A percentile compares a stretch with the other conserved stretches of the same genome.
Conservation (phyloP, 2,329 filamentous ascomycete species). For the Colletotrichum cereale region DNA sequence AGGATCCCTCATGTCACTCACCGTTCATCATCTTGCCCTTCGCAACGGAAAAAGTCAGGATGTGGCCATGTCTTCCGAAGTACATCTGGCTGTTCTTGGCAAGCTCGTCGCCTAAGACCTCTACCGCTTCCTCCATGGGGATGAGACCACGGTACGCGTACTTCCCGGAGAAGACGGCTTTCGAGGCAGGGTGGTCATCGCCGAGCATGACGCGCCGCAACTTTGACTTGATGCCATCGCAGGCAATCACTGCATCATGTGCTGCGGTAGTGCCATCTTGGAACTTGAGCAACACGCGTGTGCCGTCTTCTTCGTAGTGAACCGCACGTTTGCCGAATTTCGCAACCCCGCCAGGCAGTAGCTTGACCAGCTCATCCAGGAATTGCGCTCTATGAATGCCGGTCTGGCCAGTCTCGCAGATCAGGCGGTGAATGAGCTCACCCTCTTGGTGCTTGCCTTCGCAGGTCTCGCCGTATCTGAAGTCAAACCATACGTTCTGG, state of each 20-base stretch:
- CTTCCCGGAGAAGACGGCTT: constrained; percentile 62
- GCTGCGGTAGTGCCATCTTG: constrained; percentile 54
- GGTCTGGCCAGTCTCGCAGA: constrained; percentile 25
- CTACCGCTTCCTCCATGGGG: constrained; percentile 64
- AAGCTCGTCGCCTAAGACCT: constrained; percentile 57
- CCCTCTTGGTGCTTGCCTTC: constrained; percentile 27
- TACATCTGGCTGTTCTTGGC: constrained; percentile 61
- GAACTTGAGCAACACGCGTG: constrained; percentile 50
- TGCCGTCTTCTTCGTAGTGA: constrained; percentile 32
- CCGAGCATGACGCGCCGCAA: constrained; percentile 64
- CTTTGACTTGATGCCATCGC: constrained; percentile 69
- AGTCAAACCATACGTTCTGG: constrained; percentile 42
- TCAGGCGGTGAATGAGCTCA: constrained; percentile 23
- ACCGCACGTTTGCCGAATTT: constrained; percentile 48
- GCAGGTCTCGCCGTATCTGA: constrained; percentile 40
- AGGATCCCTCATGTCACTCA: not conserved
- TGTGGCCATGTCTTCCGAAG: constrained; percentile 66
- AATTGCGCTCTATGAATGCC: constrained; percentile 35
- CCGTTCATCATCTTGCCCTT: constrained; percentile 66
- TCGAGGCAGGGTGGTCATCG: constrained; percentile 52
- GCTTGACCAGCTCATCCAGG: constrained; percentile 54
- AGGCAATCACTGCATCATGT: constrained; percentile 62
- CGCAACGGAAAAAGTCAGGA: constrained; percentile 70
- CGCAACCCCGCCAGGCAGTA: constrained; percentile 49
- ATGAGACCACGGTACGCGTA: constrained; percentile 66